phyloP scores from a whole-genome alignment of 495 filamentous ascomycete species.

The Cercophora samala region DNA sequence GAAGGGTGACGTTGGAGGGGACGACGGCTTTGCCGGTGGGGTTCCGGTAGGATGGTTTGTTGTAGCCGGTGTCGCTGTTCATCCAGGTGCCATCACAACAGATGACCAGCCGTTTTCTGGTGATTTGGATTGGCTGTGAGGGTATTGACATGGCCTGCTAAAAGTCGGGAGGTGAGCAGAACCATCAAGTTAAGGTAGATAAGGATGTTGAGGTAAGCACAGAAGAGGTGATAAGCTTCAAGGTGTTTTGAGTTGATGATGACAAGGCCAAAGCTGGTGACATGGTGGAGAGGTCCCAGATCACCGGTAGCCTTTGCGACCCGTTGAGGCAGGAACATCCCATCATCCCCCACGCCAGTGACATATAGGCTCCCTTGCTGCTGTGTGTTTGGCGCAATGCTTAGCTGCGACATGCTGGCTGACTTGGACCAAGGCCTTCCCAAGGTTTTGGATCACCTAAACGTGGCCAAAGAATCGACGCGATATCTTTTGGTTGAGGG shows the following conservation, averaged over 20 bases:
- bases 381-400: too few species aligned
- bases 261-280: neutral
- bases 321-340: neutral
- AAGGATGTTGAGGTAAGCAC: neutral
- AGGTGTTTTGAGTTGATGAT: neutral
- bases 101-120: conserved; percentile 41
- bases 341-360: neutral
- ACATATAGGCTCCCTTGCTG: neutral
- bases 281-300: neutral
- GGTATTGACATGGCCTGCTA: neutral
- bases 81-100: conserved; percentile 53
- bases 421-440: too few species aligned
- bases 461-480: too few species aligned
- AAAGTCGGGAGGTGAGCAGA: neutral
- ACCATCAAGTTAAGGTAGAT: neutral
- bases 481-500: too few species aligned
- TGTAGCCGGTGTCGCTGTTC: conserved; percentile 40
- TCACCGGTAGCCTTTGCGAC: neutral
- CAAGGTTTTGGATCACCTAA: too few species aligned
- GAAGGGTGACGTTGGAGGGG: conserved; percentile 51
- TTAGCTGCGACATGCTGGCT: too few species aligned
- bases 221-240: neutral
- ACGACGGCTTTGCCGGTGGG: conserved; percentile 34
- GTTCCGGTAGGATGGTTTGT: conserved; percentile 31
- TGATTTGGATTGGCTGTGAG: conserved; percentile 2